phyloP scores from a whole-genome alignment of 176 grass and related monocot species.

The Triticum timopheevii region DNA sequence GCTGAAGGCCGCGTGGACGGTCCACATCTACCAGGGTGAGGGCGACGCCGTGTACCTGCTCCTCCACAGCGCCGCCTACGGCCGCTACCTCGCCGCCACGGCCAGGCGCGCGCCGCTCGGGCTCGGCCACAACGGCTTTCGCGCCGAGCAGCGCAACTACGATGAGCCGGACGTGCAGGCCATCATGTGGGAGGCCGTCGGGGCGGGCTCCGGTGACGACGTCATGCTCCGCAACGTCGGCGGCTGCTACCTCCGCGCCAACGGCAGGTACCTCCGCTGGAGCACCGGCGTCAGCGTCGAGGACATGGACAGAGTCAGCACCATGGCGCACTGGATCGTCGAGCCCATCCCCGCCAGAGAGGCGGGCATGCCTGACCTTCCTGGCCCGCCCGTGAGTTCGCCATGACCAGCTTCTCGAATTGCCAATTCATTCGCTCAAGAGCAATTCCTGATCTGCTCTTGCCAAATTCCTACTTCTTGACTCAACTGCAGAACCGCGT shows the following conservation, averaged over 20 bases:
- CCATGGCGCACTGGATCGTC: constrained; percentile 7
- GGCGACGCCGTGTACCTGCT: neutral
- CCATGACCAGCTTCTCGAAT: neutral
- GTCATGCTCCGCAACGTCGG: neutral
- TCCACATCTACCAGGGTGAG: neutral
- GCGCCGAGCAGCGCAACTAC: neutral
- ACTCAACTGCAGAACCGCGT: too few relatives aligned
- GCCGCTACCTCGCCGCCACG: constrained; percentile 12
- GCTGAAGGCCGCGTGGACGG: constrained; percentile 2
- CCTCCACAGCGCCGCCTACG: constrained; percentile 27
- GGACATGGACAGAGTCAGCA: neutral
- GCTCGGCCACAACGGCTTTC: neutral
- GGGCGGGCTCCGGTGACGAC: neutral
- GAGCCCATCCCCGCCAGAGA: neutral
- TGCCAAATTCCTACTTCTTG: too few relatives aligned
- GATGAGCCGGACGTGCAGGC: neutral
- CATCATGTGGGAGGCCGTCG: neutral
- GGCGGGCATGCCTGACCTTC: neutral
- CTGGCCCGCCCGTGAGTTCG: neutral
- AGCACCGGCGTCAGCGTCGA: neutral
- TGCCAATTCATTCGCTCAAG: neutral
- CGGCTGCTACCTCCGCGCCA: constrained; percentile 14
- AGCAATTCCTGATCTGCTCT: too few relatives aligned
- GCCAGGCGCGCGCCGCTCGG: neutral
- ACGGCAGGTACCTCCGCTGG: neutral